These are phyloP conservation scores for Penicillium concentricum DNA, from an alignment of 2,329 filamentous ascomycete genomes.

Conservation along the genomic window DNA sequence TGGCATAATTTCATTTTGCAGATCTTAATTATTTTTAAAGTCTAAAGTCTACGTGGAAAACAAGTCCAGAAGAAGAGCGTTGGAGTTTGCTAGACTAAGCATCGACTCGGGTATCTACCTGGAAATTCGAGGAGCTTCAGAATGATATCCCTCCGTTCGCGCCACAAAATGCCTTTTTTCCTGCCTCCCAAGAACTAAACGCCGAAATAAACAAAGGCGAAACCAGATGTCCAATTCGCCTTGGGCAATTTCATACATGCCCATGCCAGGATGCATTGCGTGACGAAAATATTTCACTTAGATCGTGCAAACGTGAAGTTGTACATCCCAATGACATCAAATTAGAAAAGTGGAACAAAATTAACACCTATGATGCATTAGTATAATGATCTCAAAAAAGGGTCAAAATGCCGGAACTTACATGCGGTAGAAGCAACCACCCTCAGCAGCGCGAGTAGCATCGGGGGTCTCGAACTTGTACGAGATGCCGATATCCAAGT, in stretches of 20 bases:
- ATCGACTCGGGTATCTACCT: constrained; percentile 52
- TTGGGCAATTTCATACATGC: constrained; percentile 28
- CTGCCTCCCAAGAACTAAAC: constrained; percentile 33
- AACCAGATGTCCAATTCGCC: constrained; percentile 23
- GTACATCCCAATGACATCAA: constrained; percentile 17
- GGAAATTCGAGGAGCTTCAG: constrained; percentile 49
- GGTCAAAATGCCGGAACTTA: constrained; percentile 23
- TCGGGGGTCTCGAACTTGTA: constrained; percentile 81
- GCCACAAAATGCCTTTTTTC: constrained; percentile 42
- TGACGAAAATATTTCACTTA: constrained; percentile 20
- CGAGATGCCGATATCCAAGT: constrained; percentile 84
- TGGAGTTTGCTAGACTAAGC: constrained; percentile 45
- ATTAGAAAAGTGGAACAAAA: constrained; percentile 15
- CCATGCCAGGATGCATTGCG: constrained; percentile 33
- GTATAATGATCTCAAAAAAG: not conserved
- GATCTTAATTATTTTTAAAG: not conserved
- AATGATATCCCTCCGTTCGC: constrained; percentile 41
- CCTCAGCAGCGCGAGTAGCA: constrained; percentile 64
- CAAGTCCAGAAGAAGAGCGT: constrained; percentile 28
- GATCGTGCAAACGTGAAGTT: constrained; percentile 17
- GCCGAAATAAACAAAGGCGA: constrained; percentile 35
- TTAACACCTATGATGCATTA: constrained; percentile 25
- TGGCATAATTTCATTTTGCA: constrained; percentile 6
- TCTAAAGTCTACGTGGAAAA: not conserved
- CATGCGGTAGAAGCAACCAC: constrained; percentile 76